Conservation (phyloP, 2,329 filamentous ascomycete genomes). For the Claviceps sp. region DNA sequence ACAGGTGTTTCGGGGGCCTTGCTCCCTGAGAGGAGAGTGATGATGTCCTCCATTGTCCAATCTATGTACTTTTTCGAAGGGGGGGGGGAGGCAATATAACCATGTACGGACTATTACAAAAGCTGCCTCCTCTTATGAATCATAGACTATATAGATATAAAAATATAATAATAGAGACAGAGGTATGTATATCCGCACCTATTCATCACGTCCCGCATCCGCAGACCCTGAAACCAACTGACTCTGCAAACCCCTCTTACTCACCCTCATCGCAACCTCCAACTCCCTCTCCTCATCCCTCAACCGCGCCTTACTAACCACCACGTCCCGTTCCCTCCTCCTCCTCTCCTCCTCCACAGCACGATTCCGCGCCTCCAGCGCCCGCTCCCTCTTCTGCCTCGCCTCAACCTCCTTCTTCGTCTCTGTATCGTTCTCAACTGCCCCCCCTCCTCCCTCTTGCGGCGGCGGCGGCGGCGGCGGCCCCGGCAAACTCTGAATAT, state of each 20-base stretch:
- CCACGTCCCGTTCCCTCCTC: conserved; percentile 43
- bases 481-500: conserved; percentile 49
- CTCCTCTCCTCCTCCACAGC: conserved; percentile 50
- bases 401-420: conserved; percentile 35
- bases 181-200: background rate
- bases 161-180: no score
- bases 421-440: conserved; percentile 36
- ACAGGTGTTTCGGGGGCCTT: no score
- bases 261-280: conserved; percentile 54
- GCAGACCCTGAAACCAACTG: conserved; percentile 31
- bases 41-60: no score
- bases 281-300: conserved; percentile 56
- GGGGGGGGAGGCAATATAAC: no score
- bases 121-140: no score
- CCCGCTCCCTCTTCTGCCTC: conserved; percentile 47
- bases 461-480: conserved; percentile 35
- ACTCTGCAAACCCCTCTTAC: conserved; percentile 50
- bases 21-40: no score
- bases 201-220: conserved; percentile 12
- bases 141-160: no score
- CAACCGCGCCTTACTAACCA: conserved; percentile 45
- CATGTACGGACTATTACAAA: no score
- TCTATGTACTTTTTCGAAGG: no score
- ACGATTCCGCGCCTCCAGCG: conserved; percentile 50
- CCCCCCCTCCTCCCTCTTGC: conserved; percentile 35